Percentiles rank a stretch among this genome's conserved stretches.
These are phyloP conservation scores for Pseudofabraea citricarpa DNA, from an alignment of 2,329 filamentous ascomycete genomes.

Conservation along the genomic window DNA sequence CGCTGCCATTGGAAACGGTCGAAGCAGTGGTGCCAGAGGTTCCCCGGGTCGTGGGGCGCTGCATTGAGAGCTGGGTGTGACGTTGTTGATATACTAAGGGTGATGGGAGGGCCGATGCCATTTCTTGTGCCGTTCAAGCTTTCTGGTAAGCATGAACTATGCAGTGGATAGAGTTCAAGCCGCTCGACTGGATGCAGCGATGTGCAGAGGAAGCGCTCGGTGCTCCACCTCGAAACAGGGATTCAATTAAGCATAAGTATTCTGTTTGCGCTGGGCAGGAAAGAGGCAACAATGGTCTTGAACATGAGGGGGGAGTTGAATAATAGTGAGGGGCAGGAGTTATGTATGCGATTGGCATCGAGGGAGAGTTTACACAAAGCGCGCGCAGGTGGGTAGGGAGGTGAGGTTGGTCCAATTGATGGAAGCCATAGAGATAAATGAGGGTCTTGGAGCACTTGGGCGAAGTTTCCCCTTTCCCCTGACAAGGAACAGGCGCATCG, in stretches of 20 bases:
- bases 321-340: too few relatives aligned
- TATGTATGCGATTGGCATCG: too few relatives aligned
- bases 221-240: slow-evolving; percentile 1
- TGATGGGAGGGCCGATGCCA: slow-evolving; percentile 14
- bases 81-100: slow-evolving; percentile 11
- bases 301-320: too few relatives aligned
- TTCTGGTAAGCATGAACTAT: neutral
- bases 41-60: slow-evolving; percentile 21
- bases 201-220: slow-evolving; percentile 1
- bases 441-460: too few relatives aligned
- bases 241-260: slow-evolving; percentile 1
- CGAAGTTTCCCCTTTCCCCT: too few relatives aligned
- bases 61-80: slow-evolving; percentile 13
- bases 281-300: neutral
- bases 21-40: slow-evolving; percentile 20
- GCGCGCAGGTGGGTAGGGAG: too few relatives aligned
- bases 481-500: too few relatives aligned
- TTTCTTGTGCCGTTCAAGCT: neutral
- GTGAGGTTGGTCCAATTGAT: too few relatives aligned
- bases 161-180: neutral
- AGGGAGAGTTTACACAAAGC: too few relatives aligned
- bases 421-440: too few relatives aligned
- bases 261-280: neutral
- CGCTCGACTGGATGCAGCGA: too few relatives aligned
- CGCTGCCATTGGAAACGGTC: slow-evolving; percentile 29